Conservation (phyloP, 306 rosid genomes). For the Mimosa bimucronata region DNA sequence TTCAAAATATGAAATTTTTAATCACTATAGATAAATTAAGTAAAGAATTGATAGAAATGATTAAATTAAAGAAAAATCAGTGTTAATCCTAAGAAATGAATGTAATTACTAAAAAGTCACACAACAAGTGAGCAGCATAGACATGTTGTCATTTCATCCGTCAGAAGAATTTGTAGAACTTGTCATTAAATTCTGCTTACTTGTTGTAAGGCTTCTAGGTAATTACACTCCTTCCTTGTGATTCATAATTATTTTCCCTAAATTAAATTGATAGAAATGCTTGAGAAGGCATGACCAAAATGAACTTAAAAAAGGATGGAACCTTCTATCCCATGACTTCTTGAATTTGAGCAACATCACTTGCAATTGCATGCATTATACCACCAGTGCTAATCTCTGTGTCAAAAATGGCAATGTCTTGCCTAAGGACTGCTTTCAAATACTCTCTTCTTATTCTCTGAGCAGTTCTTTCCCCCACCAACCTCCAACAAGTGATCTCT, state of each 20-base stretch:
- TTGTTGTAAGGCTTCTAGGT: too few species aligned
- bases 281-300: not conserved
- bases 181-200: too few species aligned
- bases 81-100: too few species aligned
- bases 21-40: not conserved
- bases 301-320: not conserved
- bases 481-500: conserved; percentile 95
- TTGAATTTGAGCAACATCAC: conserved; percentile 93
- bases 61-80: not conserved
- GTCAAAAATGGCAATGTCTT: conserved; percentile 75
- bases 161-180: too few species aligned
- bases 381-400: conserved; percentile 70
- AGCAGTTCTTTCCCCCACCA: conserved; percentile 88
- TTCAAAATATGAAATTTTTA: not conserved
- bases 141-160: too few species aligned
- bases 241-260: too few species aligned
- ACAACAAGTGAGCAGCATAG: too few species aligned
- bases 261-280: not conserved
- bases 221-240: too few species aligned
- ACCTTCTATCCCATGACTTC: conserved; percentile 99
- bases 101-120: too few species aligned
- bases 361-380: conserved; percentile 91
- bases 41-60: not conserved
- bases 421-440: conserved; percentile 75
- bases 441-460: conserved; percentile 79